Evolutionary conservation across 805 yeast genomes (phyloP), one percentile per base, ranked within the genome.

Genomic region (Lipomyces orientalis): DNA sequence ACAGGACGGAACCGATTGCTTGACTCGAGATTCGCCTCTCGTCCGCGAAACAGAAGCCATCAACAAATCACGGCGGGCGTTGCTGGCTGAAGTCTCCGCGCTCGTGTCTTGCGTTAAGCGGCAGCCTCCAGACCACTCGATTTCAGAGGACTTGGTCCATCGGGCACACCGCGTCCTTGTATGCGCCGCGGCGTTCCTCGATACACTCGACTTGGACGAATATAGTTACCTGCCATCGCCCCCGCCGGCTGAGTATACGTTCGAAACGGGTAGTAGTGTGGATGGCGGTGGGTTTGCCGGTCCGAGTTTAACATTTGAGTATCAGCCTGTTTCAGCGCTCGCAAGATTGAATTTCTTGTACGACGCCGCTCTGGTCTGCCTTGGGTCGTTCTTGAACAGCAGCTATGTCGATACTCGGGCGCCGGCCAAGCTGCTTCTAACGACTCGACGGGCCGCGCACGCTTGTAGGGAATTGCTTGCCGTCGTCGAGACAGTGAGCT

Each of bases 51-150:
- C 76, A 4, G 77, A 75, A 34, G 65, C 74, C 5, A 73, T 80
- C 25, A 72, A 78, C 16, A 73, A 73, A 37, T 73, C 78, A 62
- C 73, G 83, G 59, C 79, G 79, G 68, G 70, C 75, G 22, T 73
- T 81, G 56, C 76, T 80, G 46, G 77, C 81, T 1, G 82, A 81
- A 64, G 75, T 80, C 34, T 81, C 82, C 8, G 77, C 75, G 52
- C 71, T 80, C 46, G 81, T 80, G 16, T 75, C 79, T 7, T 71
- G 75, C 58, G 82, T 82, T 22, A 77, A 78, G 64, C 73, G 74
- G 66, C 71, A 78, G 69, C 70, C 74, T 54, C 71, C 73, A 67
- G 70, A 77, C 35, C 77, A 75, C 62, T 75, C 74, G 56, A 72
- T 76, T 25, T 75, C 76, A 46, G 79, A 77, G 43, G 73, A 75